Evolutionary conservation across 75 land plant genomes (phyloP).

Genomic region (Cupressus sempervirens): DNA sequence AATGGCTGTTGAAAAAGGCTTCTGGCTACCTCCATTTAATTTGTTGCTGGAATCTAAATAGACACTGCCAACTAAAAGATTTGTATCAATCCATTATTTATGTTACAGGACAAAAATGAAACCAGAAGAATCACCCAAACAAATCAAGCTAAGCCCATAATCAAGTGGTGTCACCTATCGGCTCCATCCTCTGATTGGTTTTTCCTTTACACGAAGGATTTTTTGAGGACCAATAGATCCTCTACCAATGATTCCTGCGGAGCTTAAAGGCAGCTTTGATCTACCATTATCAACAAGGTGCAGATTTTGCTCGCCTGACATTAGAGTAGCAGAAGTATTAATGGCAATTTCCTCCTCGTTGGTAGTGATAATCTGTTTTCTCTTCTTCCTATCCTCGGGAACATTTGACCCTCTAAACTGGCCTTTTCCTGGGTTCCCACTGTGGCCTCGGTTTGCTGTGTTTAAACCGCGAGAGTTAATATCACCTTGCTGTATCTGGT

Average conservation of each 20-base stretch:
- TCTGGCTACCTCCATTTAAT: background rate
- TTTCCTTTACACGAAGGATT: background rate
- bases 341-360: slow-evolving; percentile 5
- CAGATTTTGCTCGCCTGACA: slow-evolving; percentile 4
- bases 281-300: background rate
- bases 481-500: slow-evolving; percentile 3
- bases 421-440: background rate
- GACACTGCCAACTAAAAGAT: background rate
- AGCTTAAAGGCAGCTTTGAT: background rate
- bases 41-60: background rate
- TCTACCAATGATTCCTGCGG: background rate
- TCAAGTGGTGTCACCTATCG: background rate
- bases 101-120: background rate
- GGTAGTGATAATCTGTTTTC: slow-evolving; percentile 1
- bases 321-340: background rate
- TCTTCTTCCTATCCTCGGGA: background rate
- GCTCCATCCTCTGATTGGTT: background rate
- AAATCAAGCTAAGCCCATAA: background rate
- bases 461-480: background rate
- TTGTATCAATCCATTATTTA: background rate
- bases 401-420: slow-evolving; percentile 1
- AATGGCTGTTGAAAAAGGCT: background rate
- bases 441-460: background rate
- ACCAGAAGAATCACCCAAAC: background rate
- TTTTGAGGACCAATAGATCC: slow-evolving; percentile 7